phyloP scores from a whole-genome alignment of 2,329 filamentous ascomycete species.

The Hypoxylon sp. region DNA sequence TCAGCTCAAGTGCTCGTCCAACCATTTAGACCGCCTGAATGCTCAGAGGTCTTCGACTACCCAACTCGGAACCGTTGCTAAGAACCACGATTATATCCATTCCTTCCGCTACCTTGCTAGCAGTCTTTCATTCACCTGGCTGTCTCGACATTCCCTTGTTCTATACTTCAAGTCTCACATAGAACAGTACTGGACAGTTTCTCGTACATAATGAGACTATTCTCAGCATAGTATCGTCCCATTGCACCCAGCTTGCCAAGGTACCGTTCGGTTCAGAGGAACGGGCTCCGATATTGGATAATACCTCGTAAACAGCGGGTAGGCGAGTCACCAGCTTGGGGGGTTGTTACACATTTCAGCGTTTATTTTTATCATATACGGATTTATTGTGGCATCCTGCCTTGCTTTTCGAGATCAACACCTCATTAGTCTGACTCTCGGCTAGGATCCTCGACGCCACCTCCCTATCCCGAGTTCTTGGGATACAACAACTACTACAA shows the following conservation, averaged over 20 bases:
- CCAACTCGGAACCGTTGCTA: constrained; percentile 19
- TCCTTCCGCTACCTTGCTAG: constrained; percentile 28
- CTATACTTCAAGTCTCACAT: constrained; percentile 10
- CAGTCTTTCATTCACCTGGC: constrained; percentile 28
- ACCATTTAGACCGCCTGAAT: constrained; percentile 17
- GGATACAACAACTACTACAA: constrained; percentile 20
- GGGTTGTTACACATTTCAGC: constrained; percentile 6
- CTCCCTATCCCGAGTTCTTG: constrained; percentile 13
- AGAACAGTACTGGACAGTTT: constrained; percentile 3
- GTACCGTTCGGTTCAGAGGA: constrained; percentile 1
- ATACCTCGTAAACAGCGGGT: constrained; percentile 15
- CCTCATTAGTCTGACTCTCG: neutral
- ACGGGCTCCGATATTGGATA: constrained; percentile 1
- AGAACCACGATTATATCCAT: constrained; percentile 27
- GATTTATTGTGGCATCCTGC: constrained; percentile 25
- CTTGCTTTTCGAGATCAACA: constrained; percentile 22
- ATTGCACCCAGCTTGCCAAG: constrained; percentile 5
- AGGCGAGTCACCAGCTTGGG: constrained; percentile 3
- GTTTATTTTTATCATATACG: constrained; percentile 33
- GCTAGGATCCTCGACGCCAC: constrained; percentile 8
- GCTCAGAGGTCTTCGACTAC: constrained; percentile 15
- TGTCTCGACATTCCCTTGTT: constrained; percentile 5
- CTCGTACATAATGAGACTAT: constrained; percentile 9
- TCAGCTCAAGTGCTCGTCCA: constrained; percentile 18
- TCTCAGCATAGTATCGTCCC: constrained; percentile 13